A percentile compares a stretch with the other conserved stretches of the same genome.
Conservation (phyloP, 2,329 filamentous ascomycete species). For the Fusarium sp. region DNA sequence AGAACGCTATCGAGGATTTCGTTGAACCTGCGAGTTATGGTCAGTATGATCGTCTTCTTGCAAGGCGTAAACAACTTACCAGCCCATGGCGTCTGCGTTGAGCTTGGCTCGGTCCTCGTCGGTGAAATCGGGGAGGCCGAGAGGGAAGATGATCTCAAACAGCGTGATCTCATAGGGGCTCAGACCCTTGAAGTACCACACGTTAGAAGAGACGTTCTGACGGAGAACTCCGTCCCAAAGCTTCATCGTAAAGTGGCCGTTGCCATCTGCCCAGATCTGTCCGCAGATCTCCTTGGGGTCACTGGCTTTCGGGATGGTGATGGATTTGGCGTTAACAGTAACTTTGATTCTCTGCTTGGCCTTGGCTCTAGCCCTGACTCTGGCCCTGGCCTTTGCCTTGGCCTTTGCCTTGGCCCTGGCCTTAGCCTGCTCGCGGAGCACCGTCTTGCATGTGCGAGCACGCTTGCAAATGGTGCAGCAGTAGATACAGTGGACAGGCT, state of each 20-base stretch:
- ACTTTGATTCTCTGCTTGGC: no score
- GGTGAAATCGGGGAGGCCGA: neutral
- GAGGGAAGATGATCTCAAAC: neutral
- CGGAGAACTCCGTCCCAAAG: neutral
- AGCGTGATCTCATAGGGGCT: neutral
- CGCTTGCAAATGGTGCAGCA: neutral
- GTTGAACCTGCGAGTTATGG: neutral
- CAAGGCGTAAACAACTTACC: neutral
- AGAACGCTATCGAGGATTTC: neutral
- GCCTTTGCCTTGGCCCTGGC: no score
- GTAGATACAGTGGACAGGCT: no score
- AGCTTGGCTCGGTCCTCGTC: neutral
- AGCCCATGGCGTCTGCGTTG: neutral
- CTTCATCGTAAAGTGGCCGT: neutral
- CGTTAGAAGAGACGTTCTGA: neutral
- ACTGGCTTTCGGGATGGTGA: neutral
- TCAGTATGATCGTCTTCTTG: neutral
- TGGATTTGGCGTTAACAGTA: rapidly evolving
- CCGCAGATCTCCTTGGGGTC: neutral
- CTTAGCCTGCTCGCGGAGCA: neutral
- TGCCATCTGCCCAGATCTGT: neutral
- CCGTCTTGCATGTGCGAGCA: rapidly evolving
- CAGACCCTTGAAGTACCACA: neutral
- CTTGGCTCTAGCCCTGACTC: no score
- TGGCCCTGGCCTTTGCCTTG: no score